Evolutionary conservation across 305 asterid genomes (phyloP), one percentile per base, ranked within the genome.

Genomic region (Andrographis paniculata): DNA sequence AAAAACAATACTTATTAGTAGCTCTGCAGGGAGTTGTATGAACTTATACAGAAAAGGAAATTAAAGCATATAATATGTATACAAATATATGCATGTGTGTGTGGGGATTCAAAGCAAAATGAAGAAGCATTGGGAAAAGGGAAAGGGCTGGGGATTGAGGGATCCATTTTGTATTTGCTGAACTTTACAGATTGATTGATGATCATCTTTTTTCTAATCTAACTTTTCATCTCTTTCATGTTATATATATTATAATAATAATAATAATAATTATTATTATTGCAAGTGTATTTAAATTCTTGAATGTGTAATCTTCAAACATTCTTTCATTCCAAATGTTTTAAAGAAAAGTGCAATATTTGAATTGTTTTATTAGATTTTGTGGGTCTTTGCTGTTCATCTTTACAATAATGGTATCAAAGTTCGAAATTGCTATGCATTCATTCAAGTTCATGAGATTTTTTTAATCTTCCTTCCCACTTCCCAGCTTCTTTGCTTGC

Each of bases 321-420:
- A 4, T 24, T 8, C 4, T 3, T 8, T 3, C 83, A 76, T 71
- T 82, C 86, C 76, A 71, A 71, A 70, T 79, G 76, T 76, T 71
- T 48, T 56, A 61, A 68, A 51, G 55, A 71, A 79, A 31, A 31
- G 37, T 31, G 37, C 68, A 49, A 55, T 64, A 60, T 71, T 51
- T 35, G 36, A 59, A 35, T 24, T 24, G 30, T 24, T 24, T 4
- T 8, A 24, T 4, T 24, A 24, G 30, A 24, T 24, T 24, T 24
- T 24, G 30, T 24, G 30, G 30, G 30, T 24, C 30, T 24, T 24
- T 24, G 4, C 6, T 24, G 4, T 24, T 24, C 8, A 24, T 24
- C 30, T 3, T 3, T 24, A 24, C 8, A 24, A 24, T 24, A 8
- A 8, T 24, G 30, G n/a, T n/a, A n/a, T n/a, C 8, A 24, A 8